Conservation (phyloP, 2,329 filamentous ascomycete genomes). For the Gliomastix tumulicola region DNA sequence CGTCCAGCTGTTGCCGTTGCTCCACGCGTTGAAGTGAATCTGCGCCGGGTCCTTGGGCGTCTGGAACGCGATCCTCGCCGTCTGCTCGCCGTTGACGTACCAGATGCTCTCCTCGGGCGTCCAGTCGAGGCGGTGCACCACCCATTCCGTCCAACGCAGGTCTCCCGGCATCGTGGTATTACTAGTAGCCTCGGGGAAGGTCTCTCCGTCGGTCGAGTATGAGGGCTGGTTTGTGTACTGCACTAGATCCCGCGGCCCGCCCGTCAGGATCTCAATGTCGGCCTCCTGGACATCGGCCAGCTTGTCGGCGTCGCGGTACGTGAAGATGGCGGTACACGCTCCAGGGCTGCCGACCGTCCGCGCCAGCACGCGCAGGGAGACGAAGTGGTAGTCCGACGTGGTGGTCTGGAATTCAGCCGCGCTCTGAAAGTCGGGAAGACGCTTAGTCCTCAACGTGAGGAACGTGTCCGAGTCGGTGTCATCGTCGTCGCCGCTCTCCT, state of each 20-base stretch:
- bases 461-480: conserved; percentile 30
- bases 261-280: conserved; percentile 45
- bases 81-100: conserved; percentile 44
- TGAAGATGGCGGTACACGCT: conserved; percentile 46
- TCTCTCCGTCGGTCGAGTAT: conserved; percentile 33
- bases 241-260: conserved; percentile 31
- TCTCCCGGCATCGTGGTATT: conserved; percentile 38
- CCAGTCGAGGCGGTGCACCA: conserved; percentile 56
- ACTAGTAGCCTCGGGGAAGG: conserved; percentile 36
- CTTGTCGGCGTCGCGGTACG: conserved; percentile 31
- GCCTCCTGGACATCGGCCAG: conserved; percentile 38
- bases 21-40: conserved; percentile 54
- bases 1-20: conserved; percentile 52
- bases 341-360: conserved; percentile 39
- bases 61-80: conserved; percentile 46
- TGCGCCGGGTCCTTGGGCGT: conserved; percentile 44
- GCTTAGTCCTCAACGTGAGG: conserved; percentile 39
- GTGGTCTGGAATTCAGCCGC: conserved; percentile 38
- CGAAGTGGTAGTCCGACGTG: conserved; percentile 15
- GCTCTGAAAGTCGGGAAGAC: conserved; percentile 35
- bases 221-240: conserved; percentile 57
- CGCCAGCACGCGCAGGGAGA: conserved; percentile 40
- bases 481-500: conserved; percentile 27
- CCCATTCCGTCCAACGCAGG: conserved; percentile 45
- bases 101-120: conserved; percentile 43